A percentile compares a stretch with the other conserved stretches of the same genome.
Evolutionary conservation across 352 stramenopile species (phyloP).

Genomic region (Lagenidium sp.): DNA sequence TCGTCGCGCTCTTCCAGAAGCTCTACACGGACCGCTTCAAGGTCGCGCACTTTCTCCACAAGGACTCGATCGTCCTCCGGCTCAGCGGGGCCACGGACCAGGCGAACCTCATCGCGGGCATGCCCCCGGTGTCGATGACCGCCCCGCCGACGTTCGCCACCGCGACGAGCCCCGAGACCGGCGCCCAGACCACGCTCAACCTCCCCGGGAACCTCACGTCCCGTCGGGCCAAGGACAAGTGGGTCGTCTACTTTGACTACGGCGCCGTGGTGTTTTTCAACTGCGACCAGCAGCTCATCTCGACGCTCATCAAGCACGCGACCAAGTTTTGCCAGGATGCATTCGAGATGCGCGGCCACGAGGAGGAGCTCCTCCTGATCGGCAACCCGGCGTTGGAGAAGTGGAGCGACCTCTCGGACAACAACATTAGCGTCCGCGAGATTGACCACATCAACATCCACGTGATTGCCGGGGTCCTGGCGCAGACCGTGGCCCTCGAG

Average conservation of each 20-base stretch:
- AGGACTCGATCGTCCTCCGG: slow-evolving; percentile 71
- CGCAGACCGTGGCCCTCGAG: slow-evolving; percentile 93
- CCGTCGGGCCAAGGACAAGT: slow-evolving; percentile 84
- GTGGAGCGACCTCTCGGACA: slow-evolving; percentile 77
- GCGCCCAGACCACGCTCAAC: slow-evolving; percentile 24
- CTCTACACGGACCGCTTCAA: slow-evolving; percentile 83
- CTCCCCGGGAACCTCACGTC: slow-evolving; percentile 49
- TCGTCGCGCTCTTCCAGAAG: slow-evolving; percentile 78
- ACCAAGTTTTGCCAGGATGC: slow-evolving; percentile 68
- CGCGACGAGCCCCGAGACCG: neutral
- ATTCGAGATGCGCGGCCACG: slow-evolving; percentile 70
- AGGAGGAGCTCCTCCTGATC: slow-evolving; percentile 71
- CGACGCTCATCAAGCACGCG: slow-evolving; percentile 66
- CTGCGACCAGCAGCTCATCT: slow-evolving; percentile 69
- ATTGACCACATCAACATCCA: slow-evolving; percentile 82
- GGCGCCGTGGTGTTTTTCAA: slow-evolving; percentile 91
- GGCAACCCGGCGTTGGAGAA: slow-evolving; percentile 56
- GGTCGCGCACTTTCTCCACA: slow-evolving; percentile 70
- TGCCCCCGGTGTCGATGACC: no score
- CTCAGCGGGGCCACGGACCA: slow-evolving; percentile 32
- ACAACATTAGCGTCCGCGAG: slow-evolving; percentile 72
- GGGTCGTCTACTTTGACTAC: slow-evolving; percentile 91
- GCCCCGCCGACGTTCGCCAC: slow-evolving; percentile 10
- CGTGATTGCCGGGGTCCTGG: slow-evolving; percentile 94
- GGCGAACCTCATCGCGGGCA: slow-evolving; percentile 26